phyloP scores from a whole-genome alignment of 2,329 filamentous ascomycete species.

The Tolypocladium album region DNA sequence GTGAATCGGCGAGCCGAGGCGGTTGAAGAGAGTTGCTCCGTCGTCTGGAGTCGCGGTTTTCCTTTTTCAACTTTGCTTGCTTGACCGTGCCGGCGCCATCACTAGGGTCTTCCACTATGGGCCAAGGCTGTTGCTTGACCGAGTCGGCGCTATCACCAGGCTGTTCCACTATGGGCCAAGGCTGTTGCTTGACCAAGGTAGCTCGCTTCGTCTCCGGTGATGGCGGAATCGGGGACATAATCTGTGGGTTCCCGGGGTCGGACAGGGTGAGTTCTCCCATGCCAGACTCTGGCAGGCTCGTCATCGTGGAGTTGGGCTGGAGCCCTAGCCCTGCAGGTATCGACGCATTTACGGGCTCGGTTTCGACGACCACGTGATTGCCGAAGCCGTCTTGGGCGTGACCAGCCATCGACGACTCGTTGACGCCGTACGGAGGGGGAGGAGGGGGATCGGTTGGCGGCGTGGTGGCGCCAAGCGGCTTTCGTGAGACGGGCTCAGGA shows the following conservation, averaged over 20 bases:
- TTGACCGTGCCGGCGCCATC: constrained; percentile 9
- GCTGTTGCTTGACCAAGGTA: constrained; percentile 11
- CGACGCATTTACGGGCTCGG: neutral
- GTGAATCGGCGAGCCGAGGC: constrained; percentile 10
- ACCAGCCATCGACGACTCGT: neutral
- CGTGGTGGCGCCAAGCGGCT: constrained; percentile 8
- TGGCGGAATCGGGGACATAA: constrained; percentile 16
- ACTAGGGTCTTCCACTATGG: neutral
- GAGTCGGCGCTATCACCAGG: constrained; percentile 7
- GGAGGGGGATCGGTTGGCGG: constrained; percentile 9
- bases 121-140: constrained; percentile 10
- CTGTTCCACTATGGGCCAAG: constrained; percentile 2
- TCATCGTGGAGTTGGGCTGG: neutral
- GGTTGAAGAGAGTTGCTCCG: constrained; percentile 23
- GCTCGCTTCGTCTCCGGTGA: constrained; percentile 15
- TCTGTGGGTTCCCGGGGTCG: constrained; percentile 12
- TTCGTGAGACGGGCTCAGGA: constrained; percentile 13
- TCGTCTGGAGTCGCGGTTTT: constrained; percentile 11
- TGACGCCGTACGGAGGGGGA: constrained; percentile 6
- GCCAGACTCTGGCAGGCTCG: constrained; percentile 1
- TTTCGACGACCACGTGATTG: neutral
- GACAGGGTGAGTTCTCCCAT: constrained; percentile 11
- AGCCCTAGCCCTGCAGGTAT: neutral
- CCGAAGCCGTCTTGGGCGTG: neutral
- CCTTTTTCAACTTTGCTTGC: constrained; percentile 20